Evolutionary conservation across 495 filamentous ascomycete genomes (phyloP), one percentile per base, ranked within the genome.

Genomic region (Aspergillus sclerotiicarbonarius): DNA sequence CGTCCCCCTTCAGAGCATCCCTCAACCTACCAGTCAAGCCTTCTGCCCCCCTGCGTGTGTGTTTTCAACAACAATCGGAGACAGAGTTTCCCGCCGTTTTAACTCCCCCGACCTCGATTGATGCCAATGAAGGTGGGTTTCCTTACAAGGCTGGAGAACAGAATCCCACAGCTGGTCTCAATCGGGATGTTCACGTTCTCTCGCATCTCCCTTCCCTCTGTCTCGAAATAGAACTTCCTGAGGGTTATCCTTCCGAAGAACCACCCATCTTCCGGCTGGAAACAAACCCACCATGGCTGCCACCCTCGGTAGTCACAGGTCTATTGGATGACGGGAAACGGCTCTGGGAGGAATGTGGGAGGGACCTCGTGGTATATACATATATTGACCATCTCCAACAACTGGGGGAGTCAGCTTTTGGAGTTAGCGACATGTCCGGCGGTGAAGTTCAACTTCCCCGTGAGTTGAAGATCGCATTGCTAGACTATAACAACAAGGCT

Each of bases 381-480:
- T 96, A 92, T 59, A 93, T 98, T 57, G 92, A 96, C 71, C 84
- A 87, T 64, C 73, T 98, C 25, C 90, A 94, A 63, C 90, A 91
- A 72, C 81, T 85, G 3, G 84, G 88, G 16, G 91, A 96, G 60
- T 74, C 80, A 7, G 86, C 83, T 0, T 97, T 97, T 67, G 88
- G 81, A n/a, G 76, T 94, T 13, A 76, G 82, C 19, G 79, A 84
- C 39, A 68, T 71, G 6, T 67, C 78, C 4, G 79, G 80, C 19
- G 71, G 72, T 3, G 74, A 76, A 56, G 53, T 77, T 1, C 67
- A 52, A 43, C 61, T 80, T 29, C 64, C 69, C 12, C 73, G 76
- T 9, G 80, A 85, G 15, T 73, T 91, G 64, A 90, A 90, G 66
- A 83, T 89, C 12, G 78, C 80, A 2, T 74, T 98, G n/a, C 66